Evolutionary conservation across 345 rosid species (phyloP).

Genomic region (Gossypium raimondii): DNA sequence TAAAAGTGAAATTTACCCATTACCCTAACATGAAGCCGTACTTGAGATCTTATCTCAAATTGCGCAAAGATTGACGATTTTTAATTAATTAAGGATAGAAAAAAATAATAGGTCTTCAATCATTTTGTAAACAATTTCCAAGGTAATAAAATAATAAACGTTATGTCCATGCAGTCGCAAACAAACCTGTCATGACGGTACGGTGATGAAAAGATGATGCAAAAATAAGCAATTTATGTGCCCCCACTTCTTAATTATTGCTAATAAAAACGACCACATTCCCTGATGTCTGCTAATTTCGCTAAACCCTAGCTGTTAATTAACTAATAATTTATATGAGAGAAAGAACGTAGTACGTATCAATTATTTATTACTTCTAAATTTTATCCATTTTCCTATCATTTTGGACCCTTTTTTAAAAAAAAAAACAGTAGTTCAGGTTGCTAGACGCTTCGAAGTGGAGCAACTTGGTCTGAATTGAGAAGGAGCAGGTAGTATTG

Average conservation of each 20-base stretch:
- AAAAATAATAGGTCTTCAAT: too few species aligned
- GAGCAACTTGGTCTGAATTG: background rate
- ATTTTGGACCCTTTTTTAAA: background rate
- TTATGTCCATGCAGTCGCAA: background rate
- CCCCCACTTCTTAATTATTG: background rate
- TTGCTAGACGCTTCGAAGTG: background rate
- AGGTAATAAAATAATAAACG: background rate
- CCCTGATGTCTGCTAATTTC: background rate
- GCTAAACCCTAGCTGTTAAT: background rate
- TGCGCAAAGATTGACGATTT: background rate
- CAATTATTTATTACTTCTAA: background rate
- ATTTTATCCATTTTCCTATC: background rate
- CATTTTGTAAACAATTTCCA: background rate
- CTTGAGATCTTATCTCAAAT: background rate
- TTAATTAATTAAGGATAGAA: too few species aligned
- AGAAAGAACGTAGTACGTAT: background rate
- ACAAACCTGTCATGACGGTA: background rate
- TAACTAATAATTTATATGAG: background rate
- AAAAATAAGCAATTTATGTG: background rate
- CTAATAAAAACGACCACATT: background rate
- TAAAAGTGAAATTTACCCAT: too few species aligned
- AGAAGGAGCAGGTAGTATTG: background rate
- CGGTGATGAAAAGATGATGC: constrained; percentile 8
- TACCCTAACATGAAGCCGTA: background rate
- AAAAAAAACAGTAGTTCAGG: background rate